Evolutionary conservation across 352 stramenopile species (phyloP).

Genomic region (Pythium periplocum): DNA sequence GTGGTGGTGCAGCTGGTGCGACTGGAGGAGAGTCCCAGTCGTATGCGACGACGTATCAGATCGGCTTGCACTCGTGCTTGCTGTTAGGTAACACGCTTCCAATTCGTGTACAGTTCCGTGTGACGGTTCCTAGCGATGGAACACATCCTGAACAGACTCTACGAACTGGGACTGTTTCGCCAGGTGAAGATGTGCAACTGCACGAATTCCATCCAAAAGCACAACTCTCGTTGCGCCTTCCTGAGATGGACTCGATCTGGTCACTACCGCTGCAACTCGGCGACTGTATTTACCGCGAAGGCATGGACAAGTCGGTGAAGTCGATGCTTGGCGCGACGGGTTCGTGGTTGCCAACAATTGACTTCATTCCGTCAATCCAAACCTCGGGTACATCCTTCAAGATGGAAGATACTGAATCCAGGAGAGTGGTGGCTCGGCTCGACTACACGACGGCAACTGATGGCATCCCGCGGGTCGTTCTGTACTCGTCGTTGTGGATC

Average conservation of each 20-base stretch:
- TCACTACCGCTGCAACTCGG: conserved; percentile 56
- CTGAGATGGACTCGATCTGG: conserved; percentile 87
- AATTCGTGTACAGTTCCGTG: conserved; percentile 81
- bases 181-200: conserved; percentile 77
- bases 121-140: conserved; percentile 26
- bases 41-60: conserved; percentile 87
- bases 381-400: conserved; percentile 55
- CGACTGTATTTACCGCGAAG: conserved; percentile 80
- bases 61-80: conserved; percentile 75
- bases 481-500: conserved; percentile 85
- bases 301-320: conserved; percentile 62
- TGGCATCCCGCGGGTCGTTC: conserved; percentile 73
- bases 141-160: conserved; percentile 28
- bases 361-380: conserved; percentile 62
- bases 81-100: conserved; percentile 87
- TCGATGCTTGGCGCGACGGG: conserved; percentile 50
- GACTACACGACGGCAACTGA: conserved; percentile 83
- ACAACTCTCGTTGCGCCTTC: conserved; percentile 59
- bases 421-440: conserved; percentile 63
- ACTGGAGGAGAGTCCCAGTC: conserved; percentile 32
- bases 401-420: conserved; percentile 56
- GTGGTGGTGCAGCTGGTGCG: conserved; percentile 14
- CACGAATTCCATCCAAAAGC: conserved; percentile 81
- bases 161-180: conserved; percentile 64
- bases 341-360: conserved; percentile 55